Evolutionary conservation across 495 filamentous ascomycete species (phyloP), one percentile per base, ranked within the genome.

Genomic region (Sphaerosporella brunnea): DNA sequence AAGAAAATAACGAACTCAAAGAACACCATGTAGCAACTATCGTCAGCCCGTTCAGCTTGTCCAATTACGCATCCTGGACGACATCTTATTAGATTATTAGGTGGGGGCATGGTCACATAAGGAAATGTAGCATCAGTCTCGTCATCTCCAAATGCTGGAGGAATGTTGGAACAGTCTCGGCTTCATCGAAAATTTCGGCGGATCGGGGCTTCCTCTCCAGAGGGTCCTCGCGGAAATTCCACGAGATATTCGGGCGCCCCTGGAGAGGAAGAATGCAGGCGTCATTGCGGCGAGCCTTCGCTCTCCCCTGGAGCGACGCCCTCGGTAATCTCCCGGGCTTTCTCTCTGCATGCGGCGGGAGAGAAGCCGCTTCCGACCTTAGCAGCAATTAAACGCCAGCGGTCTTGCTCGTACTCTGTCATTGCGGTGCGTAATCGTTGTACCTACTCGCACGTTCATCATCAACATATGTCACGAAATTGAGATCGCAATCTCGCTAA

Each of bases 341-440:
- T 80, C 57, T 87, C 82, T 57, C 77, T 78, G 67, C 86, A 94
- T 15, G 84, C 84, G 28, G 73, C 73, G 9, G 86, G 79, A 8
- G 82, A 85, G 58, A 88, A 86, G 11, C 85, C 83, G 47, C 73
- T 77, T 26, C 85, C 85, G 54, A 94, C 77, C 63, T 92, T 93
- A 55, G 76, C 78, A 54, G 86, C 76, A 41, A 94, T 75, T 57
- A 85, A 78, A 43, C 82, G 74, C 86, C 86, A 94, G 52, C 81
- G 79, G 59, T 93, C 84, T 62, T 81, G 77, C 58, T 93, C 83
- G 65, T 93, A 93, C 54, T 90, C 83, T 57, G 82, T 72, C 52
- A 92, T 73, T 15, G 85, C 85, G 37, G 71, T 76, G 35, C 75
- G 76, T 51, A 94, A 76, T 54, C 79, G 78, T 63, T 78, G 71